Conservation (phyloP, 2,329 filamentous ascomycete genomes). For the Aaosphaeria arxii region DNA sequence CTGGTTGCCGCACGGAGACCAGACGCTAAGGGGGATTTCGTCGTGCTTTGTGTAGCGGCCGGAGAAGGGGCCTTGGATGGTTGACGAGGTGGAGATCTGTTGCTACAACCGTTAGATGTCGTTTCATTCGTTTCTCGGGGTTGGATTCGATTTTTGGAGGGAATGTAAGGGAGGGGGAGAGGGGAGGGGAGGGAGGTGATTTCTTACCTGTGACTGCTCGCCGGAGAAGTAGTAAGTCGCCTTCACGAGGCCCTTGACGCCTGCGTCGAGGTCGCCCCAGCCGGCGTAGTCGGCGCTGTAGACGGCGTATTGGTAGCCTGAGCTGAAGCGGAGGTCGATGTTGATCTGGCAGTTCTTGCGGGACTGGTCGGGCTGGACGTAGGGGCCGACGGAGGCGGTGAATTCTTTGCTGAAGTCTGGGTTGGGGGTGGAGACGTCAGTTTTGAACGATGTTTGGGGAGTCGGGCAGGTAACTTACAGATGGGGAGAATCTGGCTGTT, state of each 20-base stretch:
- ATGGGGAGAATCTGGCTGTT: constrained; percentile 29
- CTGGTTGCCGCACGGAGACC: constrained; percentile 28
- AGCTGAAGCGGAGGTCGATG: constrained; percentile 27
- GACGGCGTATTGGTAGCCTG: constrained; percentile 37
- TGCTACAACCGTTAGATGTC: neutral
- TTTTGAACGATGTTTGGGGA: neutral
- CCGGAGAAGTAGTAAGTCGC: constrained; percentile 38
- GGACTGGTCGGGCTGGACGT: constrained; percentile 18
- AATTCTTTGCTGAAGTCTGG: constrained; percentile 31
- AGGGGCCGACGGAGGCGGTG: constrained; percentile 26
- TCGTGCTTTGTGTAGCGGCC: constrained; percentile 48
- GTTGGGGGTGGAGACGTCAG: neutral
- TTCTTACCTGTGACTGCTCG: neutral
- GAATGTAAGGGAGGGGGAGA: neutral
- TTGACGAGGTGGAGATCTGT: constrained; percentile 3
- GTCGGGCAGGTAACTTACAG: constrained; percentile 11
- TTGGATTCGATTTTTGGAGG: neutral
- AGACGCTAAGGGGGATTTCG: constrained; percentile 22
- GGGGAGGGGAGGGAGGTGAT: no score
- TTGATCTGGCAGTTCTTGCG: constrained; percentile 40
- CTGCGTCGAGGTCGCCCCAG: constrained; percentile 32
- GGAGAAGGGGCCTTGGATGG: constrained; percentile 41
- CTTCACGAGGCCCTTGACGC: constrained; percentile 33
- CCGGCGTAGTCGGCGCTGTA: constrained; percentile 35
- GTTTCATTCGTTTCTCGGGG: neutral